A percentile compares a stretch with the other conserved stretches of the same genome.
These are phyloP conservation scores for Cucumis melo DNA, from an alignment of 306 rosid species.

Conservation along the genomic window DNA sequence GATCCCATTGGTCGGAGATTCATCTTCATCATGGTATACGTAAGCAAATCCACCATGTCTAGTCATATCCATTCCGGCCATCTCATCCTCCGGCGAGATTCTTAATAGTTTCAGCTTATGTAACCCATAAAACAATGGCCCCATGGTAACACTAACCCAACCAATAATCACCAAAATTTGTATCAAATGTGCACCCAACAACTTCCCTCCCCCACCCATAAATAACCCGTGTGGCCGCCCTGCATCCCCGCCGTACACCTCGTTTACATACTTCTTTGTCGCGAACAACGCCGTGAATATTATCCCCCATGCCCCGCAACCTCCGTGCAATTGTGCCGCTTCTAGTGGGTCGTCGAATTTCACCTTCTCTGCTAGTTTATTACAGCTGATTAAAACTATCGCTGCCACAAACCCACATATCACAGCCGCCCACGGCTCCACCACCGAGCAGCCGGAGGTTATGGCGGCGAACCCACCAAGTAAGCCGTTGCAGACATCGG, in stretches of 20 bases:
- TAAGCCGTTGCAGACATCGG: conserved; percentile 5
- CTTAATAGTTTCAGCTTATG: conserved; percentile 2
- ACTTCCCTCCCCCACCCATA: conserved; percentile 6
- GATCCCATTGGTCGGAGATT: background rate
- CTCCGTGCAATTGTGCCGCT: conserved; percentile 8
- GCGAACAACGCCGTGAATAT: conserved; percentile 10
- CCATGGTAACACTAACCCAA: conserved; percentile 2
- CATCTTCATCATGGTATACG: conserved; percentile 9
- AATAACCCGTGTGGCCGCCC: conserved; percentile 3
- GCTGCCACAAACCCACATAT: conserved; percentile 8
- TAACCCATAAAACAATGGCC: background rate
- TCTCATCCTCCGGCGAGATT: conserved; percentile 4
- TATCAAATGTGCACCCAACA: background rate
- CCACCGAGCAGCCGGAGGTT: conserved; percentile 7
- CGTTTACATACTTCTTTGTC: background rate
- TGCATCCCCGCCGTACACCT: background rate
- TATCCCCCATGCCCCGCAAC: conserved; percentile 10
- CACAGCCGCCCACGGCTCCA: conserved; percentile 8
- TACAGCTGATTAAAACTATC: background rate
- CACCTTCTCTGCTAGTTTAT: conserved; percentile 5
- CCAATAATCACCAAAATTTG: background rate
- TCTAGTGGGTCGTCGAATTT: conserved; percentile 3
- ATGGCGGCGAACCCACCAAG: conserved; percentile 8
- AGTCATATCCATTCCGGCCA: conserved; percentile 9
- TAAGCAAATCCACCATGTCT: conserved; percentile 9